These are phyloP conservation scores for Neospermospora avenae DNA, from an alignment of 2,329 filamentous ascomycete species.

Conservation along the genomic window DNA sequence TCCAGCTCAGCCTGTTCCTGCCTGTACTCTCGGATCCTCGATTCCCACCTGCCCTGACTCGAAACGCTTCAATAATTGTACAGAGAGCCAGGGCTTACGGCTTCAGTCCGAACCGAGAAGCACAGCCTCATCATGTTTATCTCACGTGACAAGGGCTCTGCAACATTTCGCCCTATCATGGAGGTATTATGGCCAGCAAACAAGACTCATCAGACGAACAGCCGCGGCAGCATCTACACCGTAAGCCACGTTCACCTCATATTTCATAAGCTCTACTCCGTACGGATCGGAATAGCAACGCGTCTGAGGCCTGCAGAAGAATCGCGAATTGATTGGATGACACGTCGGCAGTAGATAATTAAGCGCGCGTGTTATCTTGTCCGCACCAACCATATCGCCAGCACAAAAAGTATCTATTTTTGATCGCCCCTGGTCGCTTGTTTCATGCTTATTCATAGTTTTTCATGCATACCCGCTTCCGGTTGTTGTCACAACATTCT, in stretches of 20 bases:
- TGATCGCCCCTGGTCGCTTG: conserved; percentile 11
- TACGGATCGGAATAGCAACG: background rate
- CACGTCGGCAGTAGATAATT: conserved; percentile 4
- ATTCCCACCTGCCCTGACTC: background rate
- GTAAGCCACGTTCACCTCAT: background rate
- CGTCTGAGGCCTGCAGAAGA: background rate
- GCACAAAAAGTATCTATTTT: conserved; percentile 8
- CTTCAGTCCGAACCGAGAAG: no score
- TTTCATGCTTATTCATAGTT: conserved; percentile 15
- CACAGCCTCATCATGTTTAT: background rate
- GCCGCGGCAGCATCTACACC: background rate
- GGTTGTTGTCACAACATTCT: background rate
- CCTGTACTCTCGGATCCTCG: background rate
- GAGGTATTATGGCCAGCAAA: background rate
- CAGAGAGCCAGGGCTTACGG: background rate
- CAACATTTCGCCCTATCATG: background rate
- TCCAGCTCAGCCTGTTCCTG: conserved; percentile 6
- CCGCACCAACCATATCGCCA: background rate
- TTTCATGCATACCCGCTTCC: conserved; percentile 1
- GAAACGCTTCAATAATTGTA: background rate
- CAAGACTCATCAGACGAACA: background rate
- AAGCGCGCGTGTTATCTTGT: conserved; percentile 18
- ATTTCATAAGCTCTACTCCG: background rate
- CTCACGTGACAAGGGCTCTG: background rate
- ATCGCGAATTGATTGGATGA: conserved; percentile 12